phyloP scores from a whole-genome alignment of 2,329 filamentous ascomycete species.

The Aspergillus ustus region DNA sequence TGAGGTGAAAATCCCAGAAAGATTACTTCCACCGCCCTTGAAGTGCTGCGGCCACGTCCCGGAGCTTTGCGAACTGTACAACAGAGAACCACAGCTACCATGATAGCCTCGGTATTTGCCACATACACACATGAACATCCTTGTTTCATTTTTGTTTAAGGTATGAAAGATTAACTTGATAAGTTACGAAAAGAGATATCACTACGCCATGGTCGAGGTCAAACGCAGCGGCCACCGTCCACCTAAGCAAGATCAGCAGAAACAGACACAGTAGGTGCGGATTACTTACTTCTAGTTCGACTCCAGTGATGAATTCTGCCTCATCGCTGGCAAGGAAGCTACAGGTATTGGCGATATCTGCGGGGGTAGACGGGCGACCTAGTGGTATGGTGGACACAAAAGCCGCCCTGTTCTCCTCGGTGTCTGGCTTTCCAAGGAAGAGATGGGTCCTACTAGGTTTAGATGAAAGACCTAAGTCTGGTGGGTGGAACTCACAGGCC shows the following conservation, averaged over 20 bases:
- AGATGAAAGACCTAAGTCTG: background rate
- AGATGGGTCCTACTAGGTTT: conserved; percentile 58
- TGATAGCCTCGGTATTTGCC: no score
- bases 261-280: background rate
- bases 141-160: no score
- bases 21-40: background rate
- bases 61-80: conserved; percentile 5
- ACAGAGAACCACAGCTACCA: background rate
- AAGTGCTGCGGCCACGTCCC: conserved; percentile 22
- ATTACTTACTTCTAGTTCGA: conserved; percentile 61
- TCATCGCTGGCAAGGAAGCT: conserved; percentile 72
- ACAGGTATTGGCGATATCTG: conserved; percentile 70
- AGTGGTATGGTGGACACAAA: conserved; percentile 45
- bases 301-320: conserved; percentile 69
- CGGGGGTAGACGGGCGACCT: conserved; percentile 39
- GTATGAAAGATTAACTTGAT: background rate
- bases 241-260: conserved; percentile 16
- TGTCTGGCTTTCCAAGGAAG: conserved; percentile 49
- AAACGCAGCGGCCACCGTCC: conserved; percentile 29
- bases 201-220: background rate
- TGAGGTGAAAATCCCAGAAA: background rate
- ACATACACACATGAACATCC: no score
- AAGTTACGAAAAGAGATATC: background rate
- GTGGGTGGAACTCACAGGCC: conserved; percentile 22
- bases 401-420: conserved; percentile 42